Evolutionary conservation across 306 rosid genomes (phyloP), one percentile per base, ranked within the genome.

Genomic region (Dicorynia guianensis): DNA sequence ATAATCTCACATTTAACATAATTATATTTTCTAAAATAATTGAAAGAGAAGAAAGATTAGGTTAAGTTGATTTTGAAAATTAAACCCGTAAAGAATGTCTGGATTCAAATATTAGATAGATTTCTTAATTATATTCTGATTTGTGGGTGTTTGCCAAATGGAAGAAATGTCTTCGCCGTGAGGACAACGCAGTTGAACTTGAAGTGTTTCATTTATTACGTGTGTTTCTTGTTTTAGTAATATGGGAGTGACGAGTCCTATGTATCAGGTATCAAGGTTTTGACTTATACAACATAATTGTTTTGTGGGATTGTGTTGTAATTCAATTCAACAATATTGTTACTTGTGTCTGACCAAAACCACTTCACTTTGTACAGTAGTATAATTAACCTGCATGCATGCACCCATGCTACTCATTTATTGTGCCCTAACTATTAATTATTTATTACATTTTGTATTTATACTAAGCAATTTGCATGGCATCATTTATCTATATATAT

Each of bases 191-290:
- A 77, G 88, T 69, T 82, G 76, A 87, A 85, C 56, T 85, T 82
- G 80, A 62, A 69, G 58, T 44, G 69, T 74, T 71, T 63, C 66
- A 61, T 82, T 82, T 71, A 82, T 73, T 77, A 20, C 34, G 57
- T 71, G 79, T 35, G 47, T 54, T 2, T 62, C 57, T 67, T 46
- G 67, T 67, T 69, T 44, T 64, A 67, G 62, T 73, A 19, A 53
- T 53, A 19, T 52, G 85, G 85, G 84, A 73, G 76, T 57, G 89
- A 65, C 93, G 82, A 85, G n/a, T n/a, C n/a, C n/a, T n/a, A n/a
- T n/a, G n/a, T n/a, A n/a, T n/a, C n/a, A n/a, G n/a, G 77, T 72
- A 87, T 87, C 92, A 84, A 86, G 85, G 89, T 75, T 91, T 93
- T 89, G 97, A 91, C 96, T 89, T 81, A 73, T 76, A 83, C 88